Conservation (phyloP, 345 rosid genomes). For the Syzygium oleosum region DNA sequence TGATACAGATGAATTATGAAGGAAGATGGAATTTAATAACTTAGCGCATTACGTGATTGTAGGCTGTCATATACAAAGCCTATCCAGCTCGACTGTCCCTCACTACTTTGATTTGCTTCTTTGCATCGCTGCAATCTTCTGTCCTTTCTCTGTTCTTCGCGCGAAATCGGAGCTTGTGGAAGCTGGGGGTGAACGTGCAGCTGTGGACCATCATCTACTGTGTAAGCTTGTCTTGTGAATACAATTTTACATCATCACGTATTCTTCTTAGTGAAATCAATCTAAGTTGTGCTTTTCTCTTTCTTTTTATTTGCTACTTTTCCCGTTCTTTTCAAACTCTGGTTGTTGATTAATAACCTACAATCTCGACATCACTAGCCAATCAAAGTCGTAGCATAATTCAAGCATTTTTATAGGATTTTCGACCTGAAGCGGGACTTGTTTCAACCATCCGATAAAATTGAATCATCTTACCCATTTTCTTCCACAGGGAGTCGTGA, state of each 20-base stretch:
- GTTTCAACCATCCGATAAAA: not conserved
- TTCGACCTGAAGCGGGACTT: not conserved
- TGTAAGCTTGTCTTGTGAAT: slow-evolving; percentile 4
- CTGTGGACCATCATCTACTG: slow-evolving; percentile 28
- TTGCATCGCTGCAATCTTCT: slow-evolving; percentile 31
- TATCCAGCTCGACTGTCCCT: slow-evolving; percentile 32
- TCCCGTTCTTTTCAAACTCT: not conserved
- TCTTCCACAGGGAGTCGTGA: slow-evolving; percentile 23
- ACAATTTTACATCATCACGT: not conserved
- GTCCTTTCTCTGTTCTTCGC: slow-evolving; percentile 24
- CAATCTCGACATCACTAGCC: rapidly evolving
- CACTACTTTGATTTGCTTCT: slow-evolving; percentile 32
- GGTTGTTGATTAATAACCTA: not conserved
- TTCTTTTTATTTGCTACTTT: not conserved
- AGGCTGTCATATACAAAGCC: slow-evolving; percentile 17
- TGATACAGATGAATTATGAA: not conserved
- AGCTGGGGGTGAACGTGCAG: slow-evolving; percentile 26
- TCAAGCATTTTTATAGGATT: not conserved
- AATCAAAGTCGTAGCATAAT: not conserved
- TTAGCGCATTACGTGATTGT: not conserved
- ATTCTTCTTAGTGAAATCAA: not conserved
- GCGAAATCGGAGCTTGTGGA: slow-evolving; percentile 25
- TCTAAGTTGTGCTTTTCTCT: not conserved
- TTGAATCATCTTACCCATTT: not conserved
- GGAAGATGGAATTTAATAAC: not conserved